Conservation (phyloP, 441 rosid genomes). For the Populus trichocarpa region DNA sequence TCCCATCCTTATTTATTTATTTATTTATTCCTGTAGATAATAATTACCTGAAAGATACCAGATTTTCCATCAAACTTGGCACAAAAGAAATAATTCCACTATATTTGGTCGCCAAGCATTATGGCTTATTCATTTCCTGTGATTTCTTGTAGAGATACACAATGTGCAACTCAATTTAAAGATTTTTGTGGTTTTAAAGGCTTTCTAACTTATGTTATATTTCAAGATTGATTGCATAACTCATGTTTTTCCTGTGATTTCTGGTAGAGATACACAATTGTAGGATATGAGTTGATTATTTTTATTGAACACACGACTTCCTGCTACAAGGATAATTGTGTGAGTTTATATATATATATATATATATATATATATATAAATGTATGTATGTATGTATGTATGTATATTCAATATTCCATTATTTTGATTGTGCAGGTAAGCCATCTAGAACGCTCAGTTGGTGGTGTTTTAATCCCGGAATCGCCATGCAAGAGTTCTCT, state of each 20-base stretch:
- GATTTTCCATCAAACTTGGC: not conserved
- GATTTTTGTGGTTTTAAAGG: conserved; percentile 2
- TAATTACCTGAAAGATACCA: not conserved
- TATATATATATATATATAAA: too few species aligned
- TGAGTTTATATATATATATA: not conserved
- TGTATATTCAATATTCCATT: not conserved
- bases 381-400: not conserved
- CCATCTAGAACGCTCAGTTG: conserved; percentile 84
- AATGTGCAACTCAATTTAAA: not conserved
- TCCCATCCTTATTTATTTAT: not conserved
- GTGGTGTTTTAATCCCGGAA: conserved; percentile 99
- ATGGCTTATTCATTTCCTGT: not conserved
- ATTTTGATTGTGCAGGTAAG: conserved; percentile 55
- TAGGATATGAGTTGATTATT: not conserved
- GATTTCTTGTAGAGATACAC: too few species aligned
- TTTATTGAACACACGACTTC: not conserved
- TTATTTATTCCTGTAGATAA: not conserved
- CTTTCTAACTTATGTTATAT: conserved; percentile 1
- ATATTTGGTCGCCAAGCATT: not conserved
- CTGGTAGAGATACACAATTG: not conserved
- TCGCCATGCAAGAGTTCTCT: conserved; percentile 85
- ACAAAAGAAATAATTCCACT: not conserved
- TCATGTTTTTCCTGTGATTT: not conserved
- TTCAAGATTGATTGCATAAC: not conserved
- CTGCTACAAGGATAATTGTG: not conserved